Evolutionary conservation across 2,329 filamentous ascomycete genomes (phyloP), one percentile per base, ranked within the genome.

Genomic region (Coniochaeta hoffmannii): DNA sequence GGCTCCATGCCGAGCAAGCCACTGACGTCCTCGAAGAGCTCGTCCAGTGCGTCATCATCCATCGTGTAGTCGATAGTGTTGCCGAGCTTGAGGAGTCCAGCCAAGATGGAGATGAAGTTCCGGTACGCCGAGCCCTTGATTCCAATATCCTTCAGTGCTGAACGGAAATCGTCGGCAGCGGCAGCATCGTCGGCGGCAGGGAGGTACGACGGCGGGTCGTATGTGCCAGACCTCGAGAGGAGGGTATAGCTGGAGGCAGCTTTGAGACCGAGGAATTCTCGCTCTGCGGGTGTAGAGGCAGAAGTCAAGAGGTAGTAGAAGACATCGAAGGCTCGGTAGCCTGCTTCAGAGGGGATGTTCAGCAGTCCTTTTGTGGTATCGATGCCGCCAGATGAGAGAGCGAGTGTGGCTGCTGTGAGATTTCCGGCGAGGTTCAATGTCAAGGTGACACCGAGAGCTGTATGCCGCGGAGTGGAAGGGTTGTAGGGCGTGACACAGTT

Each of bases 251-350:
- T 79, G 4, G 89, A 87, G 2, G 89, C 83, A 9, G 85, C 78
- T 71, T 90, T 88, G 30, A 99, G 80, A 26, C 88, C 85, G 14
- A 99, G 75, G 58, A 92, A 96, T 67, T 97, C 93, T 55, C 90
- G 81, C 73, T 99, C 94, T 1, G 90, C 87, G 4, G 88, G 85
- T 1, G 90, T 94, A 0, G 94, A 96, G 0, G 89, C 88, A n/a
- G 89, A 91, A 0, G 92, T 95, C 41, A 97, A 79, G 1, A 99
- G 83, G 65, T 97, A 97, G 74, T 99, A 97, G 68, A 99, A 97
- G 52, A 96, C 94, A 66, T 99, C 93, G 63, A 99, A 99, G 3
- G 93, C 94, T 59, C 94, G 86, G 70, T 90, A 90, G 12, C 94
- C 94, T 7, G 84, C 67, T 66, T 96, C 85, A 0, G 85, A 71